phyloP scores from a whole-genome alignment of 1,284 basidiomycete genomes.

The Earliella scabrosa region DNA sequence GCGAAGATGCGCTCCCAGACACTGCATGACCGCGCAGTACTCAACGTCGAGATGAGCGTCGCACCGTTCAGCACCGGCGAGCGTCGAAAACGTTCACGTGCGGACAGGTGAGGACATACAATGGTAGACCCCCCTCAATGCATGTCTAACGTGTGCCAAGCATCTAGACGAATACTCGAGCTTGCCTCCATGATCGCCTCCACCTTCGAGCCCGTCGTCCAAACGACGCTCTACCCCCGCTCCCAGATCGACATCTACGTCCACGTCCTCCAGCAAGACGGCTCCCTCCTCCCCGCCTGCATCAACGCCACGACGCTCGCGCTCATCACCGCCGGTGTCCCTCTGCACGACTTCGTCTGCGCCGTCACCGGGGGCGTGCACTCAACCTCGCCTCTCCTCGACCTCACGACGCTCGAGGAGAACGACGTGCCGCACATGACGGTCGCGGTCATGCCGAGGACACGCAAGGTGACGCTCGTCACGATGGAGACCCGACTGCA shows the following conservation, averaged over 20 bases:
- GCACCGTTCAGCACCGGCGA: conserved; percentile 88
- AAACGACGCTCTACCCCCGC: conserved; percentile 90
- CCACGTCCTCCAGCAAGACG: conserved; percentile 93
- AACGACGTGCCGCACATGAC: conserved; percentile 88
- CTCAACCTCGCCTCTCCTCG: conserved; percentile 79
- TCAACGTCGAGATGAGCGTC: conserved; percentile 87
- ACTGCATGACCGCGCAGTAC: conserved; percentile 80
- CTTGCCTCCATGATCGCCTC: conserved; percentile 87
- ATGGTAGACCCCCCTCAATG: neutral
- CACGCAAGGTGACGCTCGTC: conserved; percentile 83
- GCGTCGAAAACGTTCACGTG: conserved; percentile 73
- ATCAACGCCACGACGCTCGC: conserved; percentile 96
- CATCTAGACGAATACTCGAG: conserved; percentile 83
- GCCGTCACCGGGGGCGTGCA: conserved; percentile 85
- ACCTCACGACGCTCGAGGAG: conserved; percentile 90
- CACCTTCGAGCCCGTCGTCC: conserved; percentile 95
- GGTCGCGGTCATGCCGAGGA: conserved; percentile 86
- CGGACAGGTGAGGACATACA: conserved; percentile 79
- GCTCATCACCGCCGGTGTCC: conserved; percentile 88
- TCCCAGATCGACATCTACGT: conserved; percentile 94
- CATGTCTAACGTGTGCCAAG: conserved; percentile 13
- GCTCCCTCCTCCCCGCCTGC: conserved; percentile 89
- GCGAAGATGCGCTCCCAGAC: conserved; percentile 77
- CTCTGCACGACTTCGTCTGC: conserved; percentile 90
- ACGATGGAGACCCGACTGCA: conserved; percentile 95